Conservation (phyloP, 768 basidiomycete species). For the Mycena metata region DNA sequence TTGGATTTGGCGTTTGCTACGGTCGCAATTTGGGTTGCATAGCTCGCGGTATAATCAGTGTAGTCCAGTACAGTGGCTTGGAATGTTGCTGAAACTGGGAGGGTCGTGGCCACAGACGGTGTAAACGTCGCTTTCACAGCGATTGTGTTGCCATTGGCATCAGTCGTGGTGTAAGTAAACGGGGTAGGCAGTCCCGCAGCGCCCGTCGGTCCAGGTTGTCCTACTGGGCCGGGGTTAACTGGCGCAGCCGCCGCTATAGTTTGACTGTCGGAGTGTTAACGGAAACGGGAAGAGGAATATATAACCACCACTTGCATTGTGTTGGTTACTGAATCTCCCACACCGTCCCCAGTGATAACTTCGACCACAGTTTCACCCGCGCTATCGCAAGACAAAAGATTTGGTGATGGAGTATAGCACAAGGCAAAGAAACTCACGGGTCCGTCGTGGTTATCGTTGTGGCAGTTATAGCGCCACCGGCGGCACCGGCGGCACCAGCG, state of each 20-base stretch:
- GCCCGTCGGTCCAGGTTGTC: slow-evolving; percentile 26
- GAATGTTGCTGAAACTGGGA: slow-evolving; percentile 25
- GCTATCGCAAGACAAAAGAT: slow-evolving; percentile 8
- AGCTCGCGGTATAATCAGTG: slow-evolving; percentile 29
- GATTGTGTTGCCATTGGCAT: slow-evolving; percentile 15
- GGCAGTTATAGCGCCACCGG: no score
- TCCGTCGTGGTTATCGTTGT: slow-evolving; percentile 21
- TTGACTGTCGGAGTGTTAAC: slow-evolving; percentile 19
- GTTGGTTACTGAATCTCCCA: slow-evolving; percentile 11
- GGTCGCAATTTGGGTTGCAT: slow-evolving; percentile 9
- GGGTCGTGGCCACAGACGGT: slow-evolving; percentile 28
- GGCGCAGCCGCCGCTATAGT: neutral
- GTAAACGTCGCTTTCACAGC: slow-evolving; percentile 32
- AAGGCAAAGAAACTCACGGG: slow-evolving; percentile 9
- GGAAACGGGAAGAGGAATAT: neutral
- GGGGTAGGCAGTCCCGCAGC: slow-evolving; percentile 27
- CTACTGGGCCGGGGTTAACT: slow-evolving; percentile 23
- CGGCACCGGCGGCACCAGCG: neutral
- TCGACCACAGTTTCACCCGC: slow-evolving; percentile 29
- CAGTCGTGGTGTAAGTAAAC: slow-evolving; percentile 35
- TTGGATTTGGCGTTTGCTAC: neutral
- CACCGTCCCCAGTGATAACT: slow-evolving; percentile 21
- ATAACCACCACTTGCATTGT: slow-evolving; percentile 20
- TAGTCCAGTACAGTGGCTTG: slow-evolving; percentile 36
- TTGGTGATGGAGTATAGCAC: neutral